phyloP scores from a whole-genome alignment of 331 rosid genomes.

The Telfairia occidentalis region DNA sequence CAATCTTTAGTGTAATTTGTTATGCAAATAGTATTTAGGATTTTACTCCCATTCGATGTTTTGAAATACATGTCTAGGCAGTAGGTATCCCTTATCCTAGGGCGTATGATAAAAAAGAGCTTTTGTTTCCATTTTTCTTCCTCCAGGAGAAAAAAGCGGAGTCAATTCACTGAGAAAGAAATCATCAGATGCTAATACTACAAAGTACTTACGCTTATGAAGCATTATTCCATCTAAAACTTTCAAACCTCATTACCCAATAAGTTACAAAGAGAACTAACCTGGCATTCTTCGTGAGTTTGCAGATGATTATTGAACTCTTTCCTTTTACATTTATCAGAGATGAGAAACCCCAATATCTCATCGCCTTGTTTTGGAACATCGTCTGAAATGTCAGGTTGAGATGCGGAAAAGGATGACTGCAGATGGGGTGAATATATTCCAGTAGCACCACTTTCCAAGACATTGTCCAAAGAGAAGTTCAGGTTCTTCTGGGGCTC shows the following conservation, averaged over 20 bases:
- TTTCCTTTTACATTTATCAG: slow-evolving; percentile 22
- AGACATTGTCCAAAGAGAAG: slow-evolving; percentile 29
- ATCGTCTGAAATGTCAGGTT: slow-evolving; percentile 20
- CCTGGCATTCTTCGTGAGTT: slow-evolving; percentile 52
- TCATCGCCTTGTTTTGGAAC: slow-evolving; percentile 37
- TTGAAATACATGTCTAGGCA: neutral
- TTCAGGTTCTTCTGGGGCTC: slow-evolving; percentile 33
- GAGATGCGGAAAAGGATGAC: slow-evolving; percentile 32
- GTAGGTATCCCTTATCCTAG: neutral
- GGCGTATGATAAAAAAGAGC: neutral
- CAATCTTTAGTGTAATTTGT: no score
- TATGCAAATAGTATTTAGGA: no score
- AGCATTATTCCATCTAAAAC: neutral
- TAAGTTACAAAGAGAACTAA: slow-evolving; percentile 11
- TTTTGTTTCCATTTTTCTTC: neutral
- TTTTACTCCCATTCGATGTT: no score
- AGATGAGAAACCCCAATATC: slow-evolving; percentile 20
- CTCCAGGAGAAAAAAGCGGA: neutral
- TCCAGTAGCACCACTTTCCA: slow-evolving; percentile 27
- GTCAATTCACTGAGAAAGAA: neutral
- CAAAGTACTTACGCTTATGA: neutral
- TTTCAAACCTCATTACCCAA: neutral
- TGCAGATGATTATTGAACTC: slow-evolving; percentile 24
- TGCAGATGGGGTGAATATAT: slow-evolving; percentile 32
- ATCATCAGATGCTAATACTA: neutral